Percentiles rank a stretch among this genome's conserved stretches.
phyloP scores from a whole-genome alignment of 257 asterid species.

The Jacaranda mimosifolia region DNA sequence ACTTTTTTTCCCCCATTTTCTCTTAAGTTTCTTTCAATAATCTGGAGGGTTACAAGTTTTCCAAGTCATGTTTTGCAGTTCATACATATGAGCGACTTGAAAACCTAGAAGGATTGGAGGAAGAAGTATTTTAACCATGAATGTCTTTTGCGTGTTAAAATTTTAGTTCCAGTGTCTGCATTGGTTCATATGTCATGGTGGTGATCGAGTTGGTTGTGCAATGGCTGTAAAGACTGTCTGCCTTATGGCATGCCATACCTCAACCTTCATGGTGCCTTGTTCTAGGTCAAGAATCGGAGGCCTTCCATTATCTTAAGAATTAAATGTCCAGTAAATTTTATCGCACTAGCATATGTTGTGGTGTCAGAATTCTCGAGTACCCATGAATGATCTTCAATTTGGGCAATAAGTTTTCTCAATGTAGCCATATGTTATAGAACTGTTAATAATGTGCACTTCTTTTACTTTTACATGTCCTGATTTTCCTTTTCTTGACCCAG shows the following conservation, averaged over 20 bases:
- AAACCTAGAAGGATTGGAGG: constrained; percentile 8
- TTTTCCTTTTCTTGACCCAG: constrained; percentile 10
- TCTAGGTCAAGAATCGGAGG: constrained; percentile 24
- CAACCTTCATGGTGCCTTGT: constrained; percentile 17
- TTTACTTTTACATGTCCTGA: constrained; percentile 30
- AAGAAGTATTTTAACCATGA: constrained; percentile 4
- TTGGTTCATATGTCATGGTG: constrained; percentile 23
- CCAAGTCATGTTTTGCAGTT: constrained; percentile 6
- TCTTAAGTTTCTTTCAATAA: constrained; percentile 10
- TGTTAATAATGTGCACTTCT: background rate
- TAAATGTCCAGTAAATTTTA: constrained; percentile 1
- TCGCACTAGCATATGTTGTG: background rate
- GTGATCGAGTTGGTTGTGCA: constrained; percentile 20
- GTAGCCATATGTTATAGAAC: background rate
- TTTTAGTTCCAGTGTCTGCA: background rate
- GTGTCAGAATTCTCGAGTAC: background rate
- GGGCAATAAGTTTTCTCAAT: background rate
- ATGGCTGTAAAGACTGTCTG: constrained; percentile 27
- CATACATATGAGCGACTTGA: constrained; percentile 8
- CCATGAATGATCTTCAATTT: background rate
- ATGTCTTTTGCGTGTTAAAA: background rate
- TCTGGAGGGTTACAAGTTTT: constrained; percentile 14
- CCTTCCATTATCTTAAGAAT: background rate
- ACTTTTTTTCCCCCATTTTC: constrained; percentile 10
- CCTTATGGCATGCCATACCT: constrained; percentile 22